A percentile compares a stretch with the other conserved stretches of the same genome.
phyloP scores from a whole-genome alignment of 108 stramenopile species.

The Poteriospumella lacustris region DNA sequence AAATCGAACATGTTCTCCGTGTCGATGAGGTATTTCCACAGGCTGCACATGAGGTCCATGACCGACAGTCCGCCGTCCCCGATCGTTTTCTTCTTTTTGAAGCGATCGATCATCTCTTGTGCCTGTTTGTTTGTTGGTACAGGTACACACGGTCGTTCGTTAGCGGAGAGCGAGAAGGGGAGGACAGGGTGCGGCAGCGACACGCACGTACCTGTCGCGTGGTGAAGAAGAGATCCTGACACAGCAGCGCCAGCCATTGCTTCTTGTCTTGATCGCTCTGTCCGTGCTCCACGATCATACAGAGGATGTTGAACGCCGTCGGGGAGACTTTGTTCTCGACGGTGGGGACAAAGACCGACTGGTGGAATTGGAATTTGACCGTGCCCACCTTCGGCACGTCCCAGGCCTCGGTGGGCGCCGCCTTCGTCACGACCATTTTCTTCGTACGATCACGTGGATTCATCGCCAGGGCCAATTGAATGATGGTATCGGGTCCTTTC shows the following conservation, averaged over 20 bases:
- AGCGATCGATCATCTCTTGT: conserved; percentile 19
- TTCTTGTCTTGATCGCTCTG: neutral
- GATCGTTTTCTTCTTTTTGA: conserved; percentile 14
- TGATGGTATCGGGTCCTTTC: neutral
- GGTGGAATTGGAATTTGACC: conserved; percentile 10
- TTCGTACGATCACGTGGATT: neutral
- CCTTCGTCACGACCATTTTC: neutral
- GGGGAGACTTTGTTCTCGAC: neutral
- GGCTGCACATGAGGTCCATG: neutral
- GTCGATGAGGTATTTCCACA: conserved; percentile 24
- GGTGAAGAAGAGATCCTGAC: conserved; percentile 25
- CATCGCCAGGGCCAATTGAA: neutral
- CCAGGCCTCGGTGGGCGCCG: neutral
- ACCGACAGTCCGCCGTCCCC: neutral
- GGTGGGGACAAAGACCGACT: conserved; percentile 18
- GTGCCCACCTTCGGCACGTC: neutral
- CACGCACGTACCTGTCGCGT: conserved; percentile 1
- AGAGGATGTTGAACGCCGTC: conserved; percentile 13
- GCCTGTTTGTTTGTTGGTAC: neutral
- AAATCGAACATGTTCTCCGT: conserved; percentile 30
- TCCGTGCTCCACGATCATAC: neutral
- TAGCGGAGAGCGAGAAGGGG: neutral
- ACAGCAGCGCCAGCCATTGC: neutral
- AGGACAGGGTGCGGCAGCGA: neutral
- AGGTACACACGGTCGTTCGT: too few species aligned